A percentile compares a stretch with the other conserved stretches of the same genome.
phyloP scores from a whole-genome alignment of 768 basidiomycete genomes.

The Coprinellus micaceus region DNA sequence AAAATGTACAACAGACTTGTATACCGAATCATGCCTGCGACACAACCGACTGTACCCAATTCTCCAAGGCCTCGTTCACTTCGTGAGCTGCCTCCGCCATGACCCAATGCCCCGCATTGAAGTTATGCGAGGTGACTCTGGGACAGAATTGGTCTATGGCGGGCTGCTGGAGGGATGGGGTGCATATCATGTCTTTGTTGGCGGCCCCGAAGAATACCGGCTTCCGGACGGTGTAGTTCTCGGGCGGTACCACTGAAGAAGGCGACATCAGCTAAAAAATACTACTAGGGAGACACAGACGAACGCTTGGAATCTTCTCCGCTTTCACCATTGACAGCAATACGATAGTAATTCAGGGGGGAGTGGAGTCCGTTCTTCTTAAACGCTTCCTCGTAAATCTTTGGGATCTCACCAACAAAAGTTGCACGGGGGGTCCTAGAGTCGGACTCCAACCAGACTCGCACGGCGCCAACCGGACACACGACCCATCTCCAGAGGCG shows the following conservation, averaged over 20 bases:
- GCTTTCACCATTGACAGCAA: constrained; percentile 16
- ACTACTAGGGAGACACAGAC: neutral
- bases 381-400: constrained; percentile 26
- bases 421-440: neutral
- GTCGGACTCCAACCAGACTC: constrained; percentile 12
- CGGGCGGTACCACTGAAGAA: constrained; percentile 18
- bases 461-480: constrained; percentile 11
- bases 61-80: constrained; percentile 25
- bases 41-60: constrained; percentile 13
- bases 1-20: too few species aligned
- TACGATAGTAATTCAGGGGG: constrained; percentile 35
- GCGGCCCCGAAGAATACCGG: constrained; percentile 35
- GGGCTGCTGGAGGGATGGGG: constrained; percentile 14
- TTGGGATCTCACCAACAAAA: neutral
- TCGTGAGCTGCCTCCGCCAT: constrained; percentile 26
- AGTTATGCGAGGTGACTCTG: constrained; percentile 27
- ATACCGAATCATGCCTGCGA: too few species aligned
- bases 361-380: constrained; percentile 25
- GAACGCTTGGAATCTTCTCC: constrained; percentile 23
- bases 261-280: too few species aligned
- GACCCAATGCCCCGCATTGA: constrained; percentile 36
- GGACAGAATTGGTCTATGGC: constrained; percentile 16
- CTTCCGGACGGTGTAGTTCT: constrained; percentile 24
- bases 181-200: constrained; percentile 26
- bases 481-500: constrained; percentile 10